Conservation (phyloP, 768 basidiomycete species). For the Russula ochroleuca region DNA sequence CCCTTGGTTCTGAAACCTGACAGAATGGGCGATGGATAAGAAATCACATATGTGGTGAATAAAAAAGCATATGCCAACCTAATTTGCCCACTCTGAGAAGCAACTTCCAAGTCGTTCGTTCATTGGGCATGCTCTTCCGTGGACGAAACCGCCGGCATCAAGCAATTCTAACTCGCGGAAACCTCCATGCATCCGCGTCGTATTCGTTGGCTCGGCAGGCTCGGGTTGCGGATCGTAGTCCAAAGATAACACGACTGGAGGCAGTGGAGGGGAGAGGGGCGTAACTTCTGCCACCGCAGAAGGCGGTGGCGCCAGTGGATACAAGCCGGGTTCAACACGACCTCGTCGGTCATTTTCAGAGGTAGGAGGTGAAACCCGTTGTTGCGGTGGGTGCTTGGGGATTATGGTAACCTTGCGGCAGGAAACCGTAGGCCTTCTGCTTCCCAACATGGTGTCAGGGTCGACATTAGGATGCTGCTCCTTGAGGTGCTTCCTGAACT, state of each 20-base stretch:
- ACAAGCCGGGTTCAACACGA: not conserved
- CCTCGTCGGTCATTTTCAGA: not conserved
- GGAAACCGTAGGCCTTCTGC: not conserved
- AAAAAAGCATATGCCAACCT: not conserved
- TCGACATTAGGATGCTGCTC: not conserved
- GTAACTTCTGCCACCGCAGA: not conserved
- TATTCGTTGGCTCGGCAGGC: not conserved
- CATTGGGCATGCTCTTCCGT: not conserved
- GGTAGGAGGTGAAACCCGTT: not conserved
- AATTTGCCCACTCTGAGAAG: not conserved
- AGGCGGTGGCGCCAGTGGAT: not conserved
- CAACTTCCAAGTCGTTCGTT: no score
- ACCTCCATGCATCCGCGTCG: not conserved
- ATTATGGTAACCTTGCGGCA: not conserved
- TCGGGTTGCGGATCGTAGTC: not conserved
- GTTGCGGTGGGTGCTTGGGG: no score
- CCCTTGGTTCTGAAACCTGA: not conserved
- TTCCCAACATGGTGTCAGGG: no score
- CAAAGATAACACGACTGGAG: not conserved
- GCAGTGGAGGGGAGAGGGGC: not conserved
- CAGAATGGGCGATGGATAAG: not conserved
- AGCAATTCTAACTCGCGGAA: not conserved
- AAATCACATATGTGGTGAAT: not conserved
- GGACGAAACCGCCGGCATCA: not conserved
- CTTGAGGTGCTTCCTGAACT: no score